Percentiles rank a stretch among this genome's conserved stretches.
phyloP scores from a whole-genome alignment of 164 flowering plant species.

The Brasenia schreberi region DNA sequence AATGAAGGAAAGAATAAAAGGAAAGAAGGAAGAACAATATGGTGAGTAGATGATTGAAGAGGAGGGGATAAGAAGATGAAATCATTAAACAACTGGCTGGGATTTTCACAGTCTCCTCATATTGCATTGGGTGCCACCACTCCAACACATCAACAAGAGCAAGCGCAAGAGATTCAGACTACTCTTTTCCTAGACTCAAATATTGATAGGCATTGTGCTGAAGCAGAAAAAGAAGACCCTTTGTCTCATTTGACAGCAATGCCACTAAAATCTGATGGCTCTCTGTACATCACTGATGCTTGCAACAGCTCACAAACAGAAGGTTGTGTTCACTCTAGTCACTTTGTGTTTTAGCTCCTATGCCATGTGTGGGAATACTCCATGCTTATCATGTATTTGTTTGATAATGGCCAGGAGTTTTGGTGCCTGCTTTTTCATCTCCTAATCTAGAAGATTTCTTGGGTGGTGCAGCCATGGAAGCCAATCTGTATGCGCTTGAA shows the following conservation, averaged over 20 bases:
- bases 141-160: constrained; percentile 21
- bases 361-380: constrained; percentile 5
- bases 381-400: too few species aligned
- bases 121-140: constrained; percentile 52
- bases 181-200: constrained; percentile 28
- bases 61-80: constrained; percentile 33
- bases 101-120: constrained; percentile 80
- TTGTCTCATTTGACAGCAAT: constrained; percentile 41
- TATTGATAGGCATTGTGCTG: constrained; percentile 10
- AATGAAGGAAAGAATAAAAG: constrained; percentile 7
- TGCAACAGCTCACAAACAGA: constrained; percentile 41
- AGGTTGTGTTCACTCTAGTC: constrained; percentile 18
- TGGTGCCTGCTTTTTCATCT: constrained; percentile 37
- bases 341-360: background rate
- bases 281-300: constrained; percentile 81
- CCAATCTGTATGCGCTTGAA: constrained; percentile 25
- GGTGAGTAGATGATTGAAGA: too few species aligned
- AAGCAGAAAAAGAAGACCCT: constrained; percentile 23
- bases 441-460: constrained; percentile 80
- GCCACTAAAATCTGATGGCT: constrained; percentile 90
- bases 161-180: constrained; percentile 18
- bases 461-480: constrained; percentile 54
- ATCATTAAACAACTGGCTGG: constrained; percentile 64
- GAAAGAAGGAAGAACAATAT: too few species aligned
- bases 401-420: constrained; percentile 8